Conservation (phyloP, 2,329 filamentous ascomycete genomes). For the Seiridium cupressi region DNA sequence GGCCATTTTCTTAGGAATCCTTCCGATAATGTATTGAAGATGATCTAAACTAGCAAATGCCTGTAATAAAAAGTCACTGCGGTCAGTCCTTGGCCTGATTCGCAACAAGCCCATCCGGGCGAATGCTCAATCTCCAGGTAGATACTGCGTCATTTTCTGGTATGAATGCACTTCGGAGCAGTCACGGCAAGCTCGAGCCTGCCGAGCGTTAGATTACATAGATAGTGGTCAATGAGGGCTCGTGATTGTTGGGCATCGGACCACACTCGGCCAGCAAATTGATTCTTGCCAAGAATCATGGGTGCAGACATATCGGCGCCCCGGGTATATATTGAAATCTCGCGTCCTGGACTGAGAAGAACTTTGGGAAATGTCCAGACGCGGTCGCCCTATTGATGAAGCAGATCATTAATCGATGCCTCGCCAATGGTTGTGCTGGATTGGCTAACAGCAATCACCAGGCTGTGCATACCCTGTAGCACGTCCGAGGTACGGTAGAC, state of each 20-base stretch:
- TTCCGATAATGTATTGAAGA: neutral
- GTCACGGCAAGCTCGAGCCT: slow-evolving; percentile 29
- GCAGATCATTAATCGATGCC: neutral
- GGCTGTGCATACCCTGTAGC: slow-evolving; percentile 15
- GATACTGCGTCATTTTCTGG: neutral
- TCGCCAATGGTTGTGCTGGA: neutral
- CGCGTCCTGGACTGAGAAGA: slow-evolving; percentile 18
- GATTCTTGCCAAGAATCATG: slow-evolving; percentile 25
- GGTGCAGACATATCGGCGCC: slow-evolving; percentile 18
- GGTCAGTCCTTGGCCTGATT: neutral
- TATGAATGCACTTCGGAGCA: slow-evolving; percentile 28
- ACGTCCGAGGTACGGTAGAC: slow-evolving; percentile 23
- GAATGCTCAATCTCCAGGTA: neutral
- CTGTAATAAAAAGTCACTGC: neutral
- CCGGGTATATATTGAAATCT: slow-evolving; percentile 23
- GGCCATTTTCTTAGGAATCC: neutral
- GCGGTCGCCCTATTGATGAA: slow-evolving; percentile 23
- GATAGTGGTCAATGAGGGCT: slow-evolving; percentile 33
- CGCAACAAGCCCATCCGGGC: neutral
- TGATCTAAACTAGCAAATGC: neutral
- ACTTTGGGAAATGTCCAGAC: slow-evolving; percentile 30
- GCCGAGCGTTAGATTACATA: slow-evolving; percentile 28
- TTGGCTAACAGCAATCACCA: slow-evolving; percentile 16
- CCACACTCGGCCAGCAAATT: slow-evolving; percentile 29
- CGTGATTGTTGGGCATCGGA: slow-evolving; percentile 24